These are phyloP conservation scores for Yamadazyma membranifaciens DNA, from an alignment of 1,139 yeast species.

Conservation along the genomic window DNA sequence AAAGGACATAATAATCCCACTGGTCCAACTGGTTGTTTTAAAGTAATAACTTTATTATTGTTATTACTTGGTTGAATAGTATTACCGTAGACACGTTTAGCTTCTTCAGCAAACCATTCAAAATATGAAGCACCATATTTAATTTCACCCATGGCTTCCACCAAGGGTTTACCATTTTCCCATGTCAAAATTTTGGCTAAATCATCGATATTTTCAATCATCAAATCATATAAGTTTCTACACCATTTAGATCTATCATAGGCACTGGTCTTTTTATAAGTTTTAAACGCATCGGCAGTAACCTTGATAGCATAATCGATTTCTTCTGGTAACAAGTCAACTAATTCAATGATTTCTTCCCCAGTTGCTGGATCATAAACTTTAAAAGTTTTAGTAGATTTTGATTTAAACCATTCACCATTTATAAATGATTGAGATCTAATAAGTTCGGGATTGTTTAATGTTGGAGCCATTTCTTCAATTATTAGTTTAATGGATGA, in stretches of 20 bases:
- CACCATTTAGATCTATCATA: constrained; percentile 68
- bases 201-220: constrained; percentile 42
- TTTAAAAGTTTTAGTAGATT: constrained; percentile 53
- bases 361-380: constrained; percentile 78
- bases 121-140: constrained; percentile 45
- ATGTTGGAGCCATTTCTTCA: constrained; percentile 12
- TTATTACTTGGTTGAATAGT: constrained; percentile 42
- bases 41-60: constrained; percentile 38
- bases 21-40: constrained; percentile 48
- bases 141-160: constrained; percentile 42
- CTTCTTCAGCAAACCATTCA: constrained; percentile 47
- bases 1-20: constrained; percentile 50
- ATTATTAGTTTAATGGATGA: neutral
- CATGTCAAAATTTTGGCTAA: constrained; percentile 41
- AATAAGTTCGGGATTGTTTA: constrained; percentile 57
- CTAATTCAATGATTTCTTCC: constrained; percentile 52
- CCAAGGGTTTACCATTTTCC: constrained; percentile 44
- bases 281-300: constrained; percentile 59
- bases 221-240: constrained; percentile 49
- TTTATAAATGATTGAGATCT: constrained; percentile 60
- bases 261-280: constrained; percentile 58
- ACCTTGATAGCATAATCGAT: constrained; percentile 60
- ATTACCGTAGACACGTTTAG: constrained; percentile 40
- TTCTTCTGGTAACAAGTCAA: constrained; percentile 55
- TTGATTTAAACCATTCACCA: constrained; percentile 65